phyloP scores from a whole-genome alignment of 2,329 filamentous ascomycete genomes.

The Fusarium sp. region DNA sequence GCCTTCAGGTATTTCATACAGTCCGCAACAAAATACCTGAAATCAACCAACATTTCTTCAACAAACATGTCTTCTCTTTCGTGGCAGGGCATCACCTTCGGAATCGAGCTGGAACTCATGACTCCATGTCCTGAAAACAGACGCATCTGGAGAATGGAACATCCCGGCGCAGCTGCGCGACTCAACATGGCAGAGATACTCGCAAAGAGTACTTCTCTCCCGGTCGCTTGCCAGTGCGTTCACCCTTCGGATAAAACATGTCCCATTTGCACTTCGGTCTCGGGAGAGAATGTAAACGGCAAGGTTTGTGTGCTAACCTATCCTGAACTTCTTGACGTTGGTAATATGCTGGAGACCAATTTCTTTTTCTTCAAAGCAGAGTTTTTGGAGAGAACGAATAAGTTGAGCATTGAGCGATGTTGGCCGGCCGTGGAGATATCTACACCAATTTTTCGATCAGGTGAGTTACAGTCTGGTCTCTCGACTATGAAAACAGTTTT shows the following conservation, averaged over 20 bases:
- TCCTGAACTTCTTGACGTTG: neutral
- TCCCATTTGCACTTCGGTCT: slow-evolving; percentile 1
- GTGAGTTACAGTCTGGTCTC: slow-evolving; percentile 39
- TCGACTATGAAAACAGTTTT: slow-evolving; percentile 11
- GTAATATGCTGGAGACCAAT: neutral
- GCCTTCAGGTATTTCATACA: neutral
- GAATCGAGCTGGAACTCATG: slow-evolving; percentile 46
- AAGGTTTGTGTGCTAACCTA: neutral
- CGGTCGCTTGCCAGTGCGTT: slow-evolving; percentile 18
- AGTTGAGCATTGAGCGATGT: neutral
- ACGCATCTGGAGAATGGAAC: neutral
- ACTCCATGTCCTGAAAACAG: neutral
- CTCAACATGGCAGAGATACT: slow-evolving; percentile 16
- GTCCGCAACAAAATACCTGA: neutral
- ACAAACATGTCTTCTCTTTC: slow-evolving; percentile 1
- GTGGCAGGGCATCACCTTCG: slow-evolving; percentile 34
- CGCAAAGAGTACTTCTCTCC: neutral
- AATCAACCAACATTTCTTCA: neutral
- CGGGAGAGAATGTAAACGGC: neutral
- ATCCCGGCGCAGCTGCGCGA: slow-evolving; percentile 7
- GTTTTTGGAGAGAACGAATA: neutral
- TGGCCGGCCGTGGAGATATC: slow-evolving; percentile 41
- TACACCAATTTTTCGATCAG: slow-evolving; percentile 34
- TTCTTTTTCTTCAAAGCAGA: slow-evolving; percentile 39
- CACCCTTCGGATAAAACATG: neutral